A percentile compares a stretch with the other conserved stretches of the same genome.
phyloP scores from a whole-genome alignment of 495 filamentous ascomycete species.

The Penicillium longicatenatum region DNA sequence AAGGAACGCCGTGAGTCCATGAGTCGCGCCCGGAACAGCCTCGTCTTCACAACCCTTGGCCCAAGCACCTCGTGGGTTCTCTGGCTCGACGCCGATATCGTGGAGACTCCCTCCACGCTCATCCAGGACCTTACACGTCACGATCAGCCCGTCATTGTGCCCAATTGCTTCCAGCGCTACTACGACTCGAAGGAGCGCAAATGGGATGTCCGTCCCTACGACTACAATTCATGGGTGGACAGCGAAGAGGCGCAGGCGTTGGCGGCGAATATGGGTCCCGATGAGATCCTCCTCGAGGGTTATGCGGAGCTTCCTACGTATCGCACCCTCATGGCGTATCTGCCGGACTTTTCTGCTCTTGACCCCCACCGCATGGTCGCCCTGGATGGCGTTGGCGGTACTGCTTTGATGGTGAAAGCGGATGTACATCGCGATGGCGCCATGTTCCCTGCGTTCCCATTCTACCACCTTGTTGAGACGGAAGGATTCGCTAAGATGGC shows the following conservation, averaged over 20 bases:
- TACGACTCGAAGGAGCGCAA: slow-evolving; percentile 68
- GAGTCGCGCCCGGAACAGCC: slow-evolving; percentile 87
- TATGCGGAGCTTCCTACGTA: slow-evolving; percentile 93
- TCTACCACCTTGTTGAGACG: slow-evolving; percentile 96
- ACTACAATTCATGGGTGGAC: slow-evolving; percentile 97
- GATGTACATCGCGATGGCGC: slow-evolving; percentile 97
- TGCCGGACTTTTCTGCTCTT: slow-evolving; percentile 56
- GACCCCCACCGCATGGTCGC: slow-evolving; percentile 63
- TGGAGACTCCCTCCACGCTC: slow-evolving; percentile 81
- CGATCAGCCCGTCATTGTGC: slow-evolving; percentile 84
- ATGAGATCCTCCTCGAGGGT: slow-evolving; percentile 92
- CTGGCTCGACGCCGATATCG: slow-evolving; percentile 91
- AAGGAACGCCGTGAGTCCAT: slow-evolving; percentile 85
- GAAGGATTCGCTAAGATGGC: slow-evolving; percentile 99
- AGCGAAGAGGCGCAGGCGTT: slow-evolving; percentile 73
- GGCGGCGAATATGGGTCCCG: slow-evolving; percentile 75
- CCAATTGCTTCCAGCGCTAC: slow-evolving; percentile 94
- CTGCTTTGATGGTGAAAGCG: slow-evolving; percentile 91
- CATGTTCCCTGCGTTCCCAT: slow-evolving; percentile 97
- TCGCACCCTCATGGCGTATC: slow-evolving; percentile 87
- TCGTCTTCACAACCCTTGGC: slow-evolving; percentile 95
- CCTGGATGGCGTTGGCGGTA: slow-evolving; percentile 93
- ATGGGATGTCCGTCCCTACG: slow-evolving; percentile 79
- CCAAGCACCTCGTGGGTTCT: slow-evolving; percentile 94
- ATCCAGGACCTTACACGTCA: slow-evolving; percentile 92